phyloP scores from a whole-genome alignment of 1,284 basidiomycete genomes.

The Trametes versicolor region DNA sequence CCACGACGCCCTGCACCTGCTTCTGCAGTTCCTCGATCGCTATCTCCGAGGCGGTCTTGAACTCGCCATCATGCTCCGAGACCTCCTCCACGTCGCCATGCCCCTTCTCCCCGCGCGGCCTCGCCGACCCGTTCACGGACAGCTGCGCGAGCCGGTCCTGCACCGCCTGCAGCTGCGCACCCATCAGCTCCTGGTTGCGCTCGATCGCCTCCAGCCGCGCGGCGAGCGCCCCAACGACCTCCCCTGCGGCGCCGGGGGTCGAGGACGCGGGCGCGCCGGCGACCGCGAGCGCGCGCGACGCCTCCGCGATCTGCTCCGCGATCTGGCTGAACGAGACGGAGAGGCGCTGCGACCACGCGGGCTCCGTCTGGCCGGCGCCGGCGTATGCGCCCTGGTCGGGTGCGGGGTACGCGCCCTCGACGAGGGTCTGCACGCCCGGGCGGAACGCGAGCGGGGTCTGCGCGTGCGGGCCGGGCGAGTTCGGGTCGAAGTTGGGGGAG shows the following conservation, averaged over 20 bases:
- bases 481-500: constrained; percentile 40
- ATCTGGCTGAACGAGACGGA: constrained; percentile 51
- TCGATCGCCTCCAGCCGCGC: constrained; percentile 44
- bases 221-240: constrained; percentile 33
- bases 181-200: constrained; percentile 42
- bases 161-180: constrained; percentile 42
- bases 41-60: constrained; percentile 33
- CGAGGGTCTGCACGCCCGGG: constrained; percentile 15
- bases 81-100: constrained; percentile 27
- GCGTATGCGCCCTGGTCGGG: neutral
- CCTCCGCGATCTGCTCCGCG: constrained; percentile 52
- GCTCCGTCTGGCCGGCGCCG: constrained; percentile 6
- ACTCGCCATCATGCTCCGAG: constrained; percentile 25
- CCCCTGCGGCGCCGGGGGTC: neutral
- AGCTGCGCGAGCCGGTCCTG: constrained; percentile 36
- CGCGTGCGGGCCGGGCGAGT: constrained; percentile 22
- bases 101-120: constrained; percentile 6
- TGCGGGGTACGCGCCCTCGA: neutral
- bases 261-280: constrained; percentile 35
- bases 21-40: constrained; percentile 45
- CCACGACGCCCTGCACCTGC: constrained; percentile 44
- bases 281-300: constrained; percentile 50
- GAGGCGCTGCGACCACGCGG: constrained; percentile 43
- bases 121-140: constrained; percentile 3
- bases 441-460: constrained; percentile 23